Evolutionary conservation across 2,329 filamentous ascomycete genomes (phyloP), one percentile per base, ranked within the genome.

Genomic region (Orbilia blumenaviensis): DNA sequence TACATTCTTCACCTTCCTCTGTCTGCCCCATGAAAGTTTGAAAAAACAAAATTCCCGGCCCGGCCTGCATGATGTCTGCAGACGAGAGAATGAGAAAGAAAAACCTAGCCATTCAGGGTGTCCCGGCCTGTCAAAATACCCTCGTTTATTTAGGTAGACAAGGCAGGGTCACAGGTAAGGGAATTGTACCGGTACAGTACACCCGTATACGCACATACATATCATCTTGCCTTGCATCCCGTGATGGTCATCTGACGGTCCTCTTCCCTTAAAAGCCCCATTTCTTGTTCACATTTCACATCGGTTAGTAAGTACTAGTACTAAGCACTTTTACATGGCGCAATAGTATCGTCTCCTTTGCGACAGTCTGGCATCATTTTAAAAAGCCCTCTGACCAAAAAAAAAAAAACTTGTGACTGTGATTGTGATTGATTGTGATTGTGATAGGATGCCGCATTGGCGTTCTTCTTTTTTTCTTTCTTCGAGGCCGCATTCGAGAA

Each of bases 111-210:
- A 38, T 62, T 72, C 29, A 48, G 67, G 67, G 67, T 62, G 60
- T 61, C 67, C 67, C 50, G 67, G 67, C 27, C 67, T 72, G 67
- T 72, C 67, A 72, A 72, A 71, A 21, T 46, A 48, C 48, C 58
- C 16, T 34, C 32, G 48, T 54, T 23, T 61, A n/a, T n/a, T n/a
- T n/a, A n/a, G n/a, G n/a, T n/a, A n/a, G n/a, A n/a, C n/a, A n/a
- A n/a, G n/a, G n/a, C n/a, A n/a, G n/a, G n/a, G n/a, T n/a, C n/a
- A n/a, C n/a, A n/a, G n/a, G n/a, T n/a, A n/a, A n/a, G n/a, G n/a
- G n/a, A 54, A 54, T 29, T 54, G 29, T 29, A 29, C 23, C 48
- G 29, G 29, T 29, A 34, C 25, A n/a, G n/a, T n/a, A n/a, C n/a
- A n/a, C n/a, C n/a, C n/a, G n/a, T n/a, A n/a, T n/a, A n/a, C n/a